Evolutionary conservation across 2,329 filamentous ascomycete genomes (phyloP).

Genomic region (Exophiala oligosperma): DNA sequence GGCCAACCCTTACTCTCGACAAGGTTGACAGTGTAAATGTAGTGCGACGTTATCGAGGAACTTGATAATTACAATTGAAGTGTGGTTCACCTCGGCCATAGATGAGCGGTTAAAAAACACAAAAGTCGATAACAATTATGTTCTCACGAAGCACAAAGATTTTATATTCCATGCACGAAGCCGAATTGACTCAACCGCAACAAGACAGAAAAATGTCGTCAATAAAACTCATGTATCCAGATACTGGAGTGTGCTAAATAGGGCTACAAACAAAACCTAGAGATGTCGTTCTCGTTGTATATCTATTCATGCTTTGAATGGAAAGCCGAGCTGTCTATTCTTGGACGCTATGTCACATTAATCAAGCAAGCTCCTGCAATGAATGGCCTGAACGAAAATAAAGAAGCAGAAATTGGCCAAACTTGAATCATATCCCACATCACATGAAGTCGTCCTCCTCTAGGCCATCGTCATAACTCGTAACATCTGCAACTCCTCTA

Average conservation of each 20-base stretch:
- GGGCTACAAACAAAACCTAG: neutral
- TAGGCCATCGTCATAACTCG: conserved; percentile 78
- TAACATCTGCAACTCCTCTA: conserved; percentile 66
- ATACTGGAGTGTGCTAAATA: neutral
- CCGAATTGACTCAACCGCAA: too few species aligned
- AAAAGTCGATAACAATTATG: too few species aligned
- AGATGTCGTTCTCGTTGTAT: neutral
- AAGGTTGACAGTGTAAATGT: too few species aligned
- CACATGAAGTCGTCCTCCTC: conserved; percentile 58
- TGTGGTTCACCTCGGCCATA: too few species aligned
- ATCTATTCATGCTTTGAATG: neutral
- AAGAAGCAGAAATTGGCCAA: neutral
- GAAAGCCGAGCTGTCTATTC: conserved; percentile 1
- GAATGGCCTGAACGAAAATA: conserved; percentile 14
- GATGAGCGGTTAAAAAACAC: too few species aligned
- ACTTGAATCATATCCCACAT: conserved; percentile 18
- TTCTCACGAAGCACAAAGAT: too few species aligned
- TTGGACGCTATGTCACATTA: conserved; percentile 1
- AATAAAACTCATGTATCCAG: too few species aligned
- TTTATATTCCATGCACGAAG: too few species aligned
- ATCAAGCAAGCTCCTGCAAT: conserved; percentile 9
- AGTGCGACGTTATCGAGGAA: too few species aligned
- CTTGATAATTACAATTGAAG: too few species aligned
- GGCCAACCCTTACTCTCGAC: too few species aligned
- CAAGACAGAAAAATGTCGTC: too few species aligned